phyloP scores from a whole-genome alignment of 2,329 filamentous ascomycete genomes.

The Cercospora beticola region DNA sequence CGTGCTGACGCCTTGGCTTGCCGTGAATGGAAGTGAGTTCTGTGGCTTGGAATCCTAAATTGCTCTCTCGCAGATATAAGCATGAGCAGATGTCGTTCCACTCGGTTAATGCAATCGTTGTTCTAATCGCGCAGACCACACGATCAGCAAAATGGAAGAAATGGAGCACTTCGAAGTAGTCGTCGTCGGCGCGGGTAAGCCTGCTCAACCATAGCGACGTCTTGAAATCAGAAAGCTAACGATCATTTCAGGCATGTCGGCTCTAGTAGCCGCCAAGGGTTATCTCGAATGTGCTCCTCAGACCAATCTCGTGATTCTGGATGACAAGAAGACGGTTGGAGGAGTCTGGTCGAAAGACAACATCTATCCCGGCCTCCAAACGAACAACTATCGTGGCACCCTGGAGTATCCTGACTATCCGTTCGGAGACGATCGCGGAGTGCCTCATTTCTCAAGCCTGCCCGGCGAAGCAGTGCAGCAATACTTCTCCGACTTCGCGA shows the following conservation, averaged over 20 bases:
- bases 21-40: neutral
- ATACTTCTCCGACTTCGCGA: constrained; percentile 15
- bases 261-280: constrained; percentile 15
- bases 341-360: constrained; percentile 21
- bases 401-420: constrained; percentile 19
- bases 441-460: constrained; percentile 3
- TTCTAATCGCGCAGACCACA: neutral
- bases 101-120: neutral
- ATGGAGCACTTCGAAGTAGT: constrained; percentile 16
- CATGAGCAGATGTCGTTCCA: neutral
- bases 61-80: neutral
- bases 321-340: constrained; percentile 18
- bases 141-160: neutral
- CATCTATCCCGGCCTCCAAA: constrained; percentile 13
- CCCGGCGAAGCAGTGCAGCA: constrained; percentile 18
- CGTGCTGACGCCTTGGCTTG: neutral
- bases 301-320: constrained; percentile 15
- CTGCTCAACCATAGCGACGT: neutral
- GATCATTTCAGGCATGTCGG: constrained; percentile 7
- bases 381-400: constrained; percentile 17
- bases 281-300: constrained; percentile 16
- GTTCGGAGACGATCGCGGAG: constrained; percentile 14
- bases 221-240: neutral
- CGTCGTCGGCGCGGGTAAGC: constrained; percentile 18
- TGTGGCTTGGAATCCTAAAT: neutral